Base-by-base conservation (phyloP, 1,284 basidiomycete species). In the Boletellus deceptivus region DNA sequence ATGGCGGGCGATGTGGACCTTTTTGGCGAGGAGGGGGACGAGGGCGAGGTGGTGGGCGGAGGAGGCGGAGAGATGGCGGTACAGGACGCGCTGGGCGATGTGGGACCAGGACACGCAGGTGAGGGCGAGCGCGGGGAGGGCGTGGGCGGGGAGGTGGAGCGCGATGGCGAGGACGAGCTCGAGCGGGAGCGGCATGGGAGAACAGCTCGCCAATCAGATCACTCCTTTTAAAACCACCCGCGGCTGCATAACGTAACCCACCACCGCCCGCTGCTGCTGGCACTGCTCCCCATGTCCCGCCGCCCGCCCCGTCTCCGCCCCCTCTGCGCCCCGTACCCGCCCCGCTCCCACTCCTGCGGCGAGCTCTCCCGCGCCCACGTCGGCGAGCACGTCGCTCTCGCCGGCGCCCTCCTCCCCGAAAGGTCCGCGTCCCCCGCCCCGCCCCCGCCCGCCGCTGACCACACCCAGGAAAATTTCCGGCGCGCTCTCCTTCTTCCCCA, bases 401-500 rank as follows among this genome's bases (percentile, higher is more conserved):
- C 86, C 17, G 92, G 92, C 36, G 91, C 88, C 86, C 72, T 92
- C 57, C 80, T 86, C 56, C 77, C 83, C 54, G 82, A 82, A 67
- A 81, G 90, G 82, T 88, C 69, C 73, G 38, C 72, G 74, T 57
- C 62, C 60, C 57, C 59, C 55, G 44, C 44, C 29, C 4, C 11
- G 5, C 6, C 39, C 17, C 8, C 41, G 29, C 42, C 34, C 20
- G 20, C 20, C 20, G 29, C 8, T 10, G 29, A 29, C 29, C 33
- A 34, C 4, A 22, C 31, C 59, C 72, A 90, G 87, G 43, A 86
- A 86, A 70, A 77, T 84, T 14, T 77, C 73, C 70, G 84, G 79
- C 70, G 73, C 69, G 58, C 65, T 91, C 63, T 86, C 87, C 46
- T 92, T 93, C 73, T 83, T 86, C 70, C 86, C 85, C 20, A 76